Evolutionary conservation across 2,329 filamentous ascomycete species (phyloP).

Genomic region (Apiospora malaysiana): DNA sequence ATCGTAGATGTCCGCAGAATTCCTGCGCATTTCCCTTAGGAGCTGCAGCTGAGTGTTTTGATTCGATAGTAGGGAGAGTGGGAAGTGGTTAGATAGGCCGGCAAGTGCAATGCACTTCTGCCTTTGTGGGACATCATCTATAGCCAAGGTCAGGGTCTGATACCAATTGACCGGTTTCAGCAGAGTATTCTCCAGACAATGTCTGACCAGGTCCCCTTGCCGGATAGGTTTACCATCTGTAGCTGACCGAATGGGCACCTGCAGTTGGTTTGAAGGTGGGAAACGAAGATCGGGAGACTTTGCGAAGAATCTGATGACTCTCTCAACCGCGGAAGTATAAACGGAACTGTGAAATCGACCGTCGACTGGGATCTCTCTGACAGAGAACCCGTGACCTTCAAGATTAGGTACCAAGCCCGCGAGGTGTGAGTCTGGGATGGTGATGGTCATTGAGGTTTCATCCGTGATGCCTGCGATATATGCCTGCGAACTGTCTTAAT

Average conservation of each 20-base stretch:
- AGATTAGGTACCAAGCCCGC: conserved; percentile 17
- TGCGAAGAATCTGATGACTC: conserved; percentile 6
- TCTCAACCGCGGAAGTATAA: conserved; percentile 13
- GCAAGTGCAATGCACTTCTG: conserved; percentile 9
- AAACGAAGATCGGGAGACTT: not conserved
- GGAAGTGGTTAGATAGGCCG: not conserved
- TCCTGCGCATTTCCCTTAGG: not conserved
- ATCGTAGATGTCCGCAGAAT: not conserved
- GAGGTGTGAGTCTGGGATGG: conserved; percentile 13
- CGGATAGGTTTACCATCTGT: not conserved
- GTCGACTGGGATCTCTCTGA: conserved; percentile 22
- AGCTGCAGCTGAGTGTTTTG: not conserved
- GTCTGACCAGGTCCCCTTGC: not conserved
- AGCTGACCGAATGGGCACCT: not conserved
- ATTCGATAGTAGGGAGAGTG: not conserved
- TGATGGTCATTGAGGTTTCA: conserved; percentile 24
- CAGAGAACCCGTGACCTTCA: conserved; percentile 18
- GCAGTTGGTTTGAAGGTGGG: not conserved
- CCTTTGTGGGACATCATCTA: not conserved
- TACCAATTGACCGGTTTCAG: conserved; percentile 13
- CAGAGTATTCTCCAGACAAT: not conserved
- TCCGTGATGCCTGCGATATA: conserved; percentile 24
- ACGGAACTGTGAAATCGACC: conserved; percentile 27
- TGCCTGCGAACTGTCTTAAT: not conserved
- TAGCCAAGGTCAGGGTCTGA: not conserved